A percentile compares a stretch with the other conserved stretches of the same genome.
Conservation (phyloP, 2,329 filamentous ascomycete genomes). For the Madurella fahalii region DNA sequence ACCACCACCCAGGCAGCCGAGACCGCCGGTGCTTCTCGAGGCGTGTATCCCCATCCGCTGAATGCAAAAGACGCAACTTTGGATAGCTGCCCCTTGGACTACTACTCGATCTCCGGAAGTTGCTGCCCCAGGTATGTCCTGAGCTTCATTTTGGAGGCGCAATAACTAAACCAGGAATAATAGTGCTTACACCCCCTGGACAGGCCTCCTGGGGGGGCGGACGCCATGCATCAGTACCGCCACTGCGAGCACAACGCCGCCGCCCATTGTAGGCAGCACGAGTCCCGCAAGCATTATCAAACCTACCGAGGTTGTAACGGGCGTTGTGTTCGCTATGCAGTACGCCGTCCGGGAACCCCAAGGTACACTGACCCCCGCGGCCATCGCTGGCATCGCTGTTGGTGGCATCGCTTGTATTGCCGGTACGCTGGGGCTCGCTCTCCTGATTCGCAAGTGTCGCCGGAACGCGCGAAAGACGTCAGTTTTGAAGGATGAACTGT, state of each 20-base stretch:
- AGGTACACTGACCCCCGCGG: slow-evolving; percentile 7
- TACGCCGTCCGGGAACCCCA: slow-evolving; percentile 13
- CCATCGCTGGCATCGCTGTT: slow-evolving; percentile 8
- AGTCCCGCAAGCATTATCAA: neutral
- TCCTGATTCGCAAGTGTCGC: slow-evolving; percentile 1
- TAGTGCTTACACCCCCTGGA: slow-evolving; percentile 20
- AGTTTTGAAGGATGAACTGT: slow-evolving; percentile 1
- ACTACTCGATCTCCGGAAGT: slow-evolving; percentile 14
- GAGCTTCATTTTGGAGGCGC: neutral
- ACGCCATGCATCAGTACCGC: slow-evolving; percentile 20
- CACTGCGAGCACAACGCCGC: slow-evolving; percentile 1
- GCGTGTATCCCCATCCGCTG: slow-evolving; percentile 9
- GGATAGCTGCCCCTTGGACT: slow-evolving; percentile 17
- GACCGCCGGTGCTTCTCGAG: neutral
- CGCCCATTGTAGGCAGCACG: neutral
- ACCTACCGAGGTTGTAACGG: slow-evolving; percentile 15
- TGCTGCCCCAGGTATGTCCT: slow-evolving; percentile 23
- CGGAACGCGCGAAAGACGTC: neutral
- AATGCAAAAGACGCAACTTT: slow-evolving; percentile 8
- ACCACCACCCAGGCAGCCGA: neutral
- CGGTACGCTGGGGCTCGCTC: neutral
- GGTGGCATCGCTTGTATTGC: neutral
- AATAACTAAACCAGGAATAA: neutral
- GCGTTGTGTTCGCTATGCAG: slow-evolving; percentile 19
- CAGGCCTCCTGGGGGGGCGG: slow-evolving; percentile 14